Base-by-base conservation (phyloP, 148 eudicot genomes). In the Salicornia ramosissima region DNA sequence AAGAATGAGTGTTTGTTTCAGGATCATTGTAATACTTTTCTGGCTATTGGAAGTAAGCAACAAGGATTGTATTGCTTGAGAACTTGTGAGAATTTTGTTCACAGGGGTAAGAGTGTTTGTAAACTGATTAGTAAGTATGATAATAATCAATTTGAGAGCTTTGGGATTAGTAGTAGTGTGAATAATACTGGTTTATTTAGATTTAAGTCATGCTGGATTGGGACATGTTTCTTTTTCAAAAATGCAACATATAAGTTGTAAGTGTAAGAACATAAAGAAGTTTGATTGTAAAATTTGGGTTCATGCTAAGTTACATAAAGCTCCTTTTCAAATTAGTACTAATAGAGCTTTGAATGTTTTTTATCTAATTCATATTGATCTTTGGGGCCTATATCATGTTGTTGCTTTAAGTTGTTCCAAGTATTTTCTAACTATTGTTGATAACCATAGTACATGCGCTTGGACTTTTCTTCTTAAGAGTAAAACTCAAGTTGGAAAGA, bases 171-270 rank as follows among this genome's bases (percentile, higher is more conserved):
- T 31, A 6, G 16, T 13, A 9, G 7, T 10, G 9, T 0, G 0
- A 22, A 22, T 18, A 0, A 31, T 8, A 1, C 16, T 64, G 7
- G 5, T n/a, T n/a, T n/a, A n/a, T 21, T 18, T 64, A 9, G 5
- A 24, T 13, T 0, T 22, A 4, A 0, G 25, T 2, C 69, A 65
- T 65, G 69, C 69, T 6, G 3, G 70, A 4, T 19, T 50, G 0
- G 70, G 59, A 1, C 59, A 67, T 50, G 25, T 13, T 29, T 67
- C 70, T 28, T 7, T 49, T 18, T 49, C 18, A 22, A 67, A 50
- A 33, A 46, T 67, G 55, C 9, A 29, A 1, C 45, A 30, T 19
- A 45, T 45, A 5, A 5, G 5, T 5, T 45, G 49, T 45, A 25
- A n/a, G n/a, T 63, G 67, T n/a, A 36, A 21, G 18, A 1, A 2